phyloP scores from a whole-genome alignment of 169 alveolate species.

The Cryptosporidium muris region DNA sequence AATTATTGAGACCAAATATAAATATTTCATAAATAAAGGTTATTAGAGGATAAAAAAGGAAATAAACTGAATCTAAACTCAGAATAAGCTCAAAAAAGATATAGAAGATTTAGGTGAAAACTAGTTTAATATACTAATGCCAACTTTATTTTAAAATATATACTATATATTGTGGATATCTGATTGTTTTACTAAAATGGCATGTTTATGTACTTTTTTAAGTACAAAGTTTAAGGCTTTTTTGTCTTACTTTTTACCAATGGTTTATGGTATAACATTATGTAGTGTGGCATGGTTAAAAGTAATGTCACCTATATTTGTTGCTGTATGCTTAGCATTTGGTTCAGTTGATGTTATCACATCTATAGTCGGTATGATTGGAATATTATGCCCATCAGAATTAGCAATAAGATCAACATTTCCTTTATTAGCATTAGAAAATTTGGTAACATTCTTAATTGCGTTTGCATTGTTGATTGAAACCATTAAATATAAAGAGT shows the following conservation, averaged over 20 bases:
- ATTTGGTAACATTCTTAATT: slow-evolving; percentile 58
- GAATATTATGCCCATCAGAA: slow-evolving; percentile 59
- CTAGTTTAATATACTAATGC: no score
- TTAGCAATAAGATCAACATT: slow-evolving; percentile 70
- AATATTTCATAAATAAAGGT: no score
- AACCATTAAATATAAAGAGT: slow-evolving; percentile 33
- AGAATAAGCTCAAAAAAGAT: no score
- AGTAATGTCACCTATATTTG: slow-evolving; percentile 67
- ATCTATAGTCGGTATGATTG: slow-evolving; percentile 70
- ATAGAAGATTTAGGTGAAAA: no score
- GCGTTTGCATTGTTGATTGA: slow-evolving; percentile 55
- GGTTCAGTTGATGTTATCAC: slow-evolving; percentile 69
- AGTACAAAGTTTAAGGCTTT: slow-evolving; percentile 65
- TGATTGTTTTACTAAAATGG: slow-evolving; percentile 4
- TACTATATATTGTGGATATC: not conserved
- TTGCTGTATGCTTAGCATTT: slow-evolving; percentile 62
- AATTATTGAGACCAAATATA: no score
- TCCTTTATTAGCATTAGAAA: slow-evolving; percentile 66
- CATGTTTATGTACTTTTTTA: slow-evolving; percentile 8
- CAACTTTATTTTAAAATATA: no score
- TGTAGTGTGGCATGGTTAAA: slow-evolving; percentile 67
- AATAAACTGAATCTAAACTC: no score
- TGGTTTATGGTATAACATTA: slow-evolving; percentile 61
- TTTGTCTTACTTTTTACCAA: slow-evolving; percentile 61
- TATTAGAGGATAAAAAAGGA: no score